Evolutionary conservation across 352 stramenopile genomes (phyloP), one percentile per base, ranked within the genome.

Genomic region (Aphanomyces stellatus): DNA sequence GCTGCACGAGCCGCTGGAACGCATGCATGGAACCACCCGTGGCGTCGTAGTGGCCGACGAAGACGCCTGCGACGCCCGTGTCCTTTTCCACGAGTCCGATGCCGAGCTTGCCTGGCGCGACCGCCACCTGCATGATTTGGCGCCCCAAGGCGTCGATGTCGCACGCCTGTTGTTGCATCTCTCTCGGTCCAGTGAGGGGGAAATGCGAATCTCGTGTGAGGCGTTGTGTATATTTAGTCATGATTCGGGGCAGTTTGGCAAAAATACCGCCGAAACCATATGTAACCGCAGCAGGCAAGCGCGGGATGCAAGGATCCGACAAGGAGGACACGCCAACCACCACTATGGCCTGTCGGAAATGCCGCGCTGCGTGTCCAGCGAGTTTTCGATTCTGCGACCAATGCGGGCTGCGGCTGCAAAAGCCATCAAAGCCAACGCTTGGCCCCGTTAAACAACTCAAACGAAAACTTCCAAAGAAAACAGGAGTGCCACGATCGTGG

Each of bases 51-150:
- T 53, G 28, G n/a, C 82, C 77, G 22, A 88, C 77, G 28, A 19
- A 65, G n/a, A 86, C 61, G 8, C 83, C 69, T 28, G n/a, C n/a
- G n/a, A 77, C 80, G 1, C 72, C 78, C 2, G 59, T 53, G 0
- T 82, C 77, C 28, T 72, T 80, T 57, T 88, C 80, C 27, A 75
- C 69, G 5, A 88, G 69, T 33, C 76, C 78, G 40, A 88, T 74
- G 13, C 80, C 78, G n/a, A 88, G 67, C 0, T 76, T 77, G 8
- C 78, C 80, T 17, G 76, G 72, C 2, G 77, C 74, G 0, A 77
- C 77, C 63, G 81, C 73, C 6, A 82, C 72, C 7, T 74, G 68
- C 43, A 83, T 83, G 51, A 78, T 72, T 40, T 81, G 71, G 34
- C 78, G 78, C 11, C 78, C 78, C 40, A 86, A 80, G 34, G 79